These are phyloP conservation scores for Pinus albicaulis DNA, from an alignment of 75 land plant genomes.

Conservation along the genomic window DNA sequence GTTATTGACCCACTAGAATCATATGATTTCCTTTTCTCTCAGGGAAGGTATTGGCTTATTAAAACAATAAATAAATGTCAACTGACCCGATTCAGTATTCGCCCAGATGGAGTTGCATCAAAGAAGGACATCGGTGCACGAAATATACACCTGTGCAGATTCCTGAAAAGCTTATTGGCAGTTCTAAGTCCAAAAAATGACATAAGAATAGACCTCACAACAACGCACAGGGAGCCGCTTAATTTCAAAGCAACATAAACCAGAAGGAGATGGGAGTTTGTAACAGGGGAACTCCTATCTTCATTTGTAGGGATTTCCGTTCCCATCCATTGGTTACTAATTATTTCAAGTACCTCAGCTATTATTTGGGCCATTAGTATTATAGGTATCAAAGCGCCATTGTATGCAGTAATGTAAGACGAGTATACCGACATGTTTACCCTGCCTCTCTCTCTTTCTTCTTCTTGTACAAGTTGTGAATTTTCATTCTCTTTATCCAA, in stretches of 20 bases:
- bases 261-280: slow-evolving; percentile 32
- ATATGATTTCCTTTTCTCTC: not conserved
- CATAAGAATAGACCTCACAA: slow-evolving; percentile 49
- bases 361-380: slow-evolving; percentile 57
- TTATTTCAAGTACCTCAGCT: slow-evolving; percentile 64
- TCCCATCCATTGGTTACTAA: slow-evolving; percentile 84
- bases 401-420: slow-evolving; percentile 57
- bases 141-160: slow-evolving; percentile 67
- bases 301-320: slow-evolving; percentile 50
- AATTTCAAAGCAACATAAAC: slow-evolving; percentile 35
- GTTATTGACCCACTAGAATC: not conserved
- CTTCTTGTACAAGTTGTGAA: slow-evolving; percentile 35
- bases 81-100: slow-evolving; percentile 82
- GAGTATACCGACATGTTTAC: slow-evolving; percentile 59
- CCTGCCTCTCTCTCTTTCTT: slow-evolving; percentile 68
- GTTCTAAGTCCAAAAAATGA: slow-evolving; percentile 55
- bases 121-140: slow-evolving; percentile 88
- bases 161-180: slow-evolving; percentile 12
- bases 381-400: slow-evolving; percentile 77
- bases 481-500: not conserved
- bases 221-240: slow-evolving; percentile 50
- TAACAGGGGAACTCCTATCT: slow-evolving; percentile 15
- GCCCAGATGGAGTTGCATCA: slow-evolving; percentile 87
- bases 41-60: not conserved
- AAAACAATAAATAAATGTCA: not conserved